A percentile compares a stretch with the other conserved stretches of the same genome.
These are phyloP conservation scores for Conoideocrella luteorostrata DNA, from an alignment of 2,329 filamentous ascomycete genomes.

Conservation along the genomic window DNA sequence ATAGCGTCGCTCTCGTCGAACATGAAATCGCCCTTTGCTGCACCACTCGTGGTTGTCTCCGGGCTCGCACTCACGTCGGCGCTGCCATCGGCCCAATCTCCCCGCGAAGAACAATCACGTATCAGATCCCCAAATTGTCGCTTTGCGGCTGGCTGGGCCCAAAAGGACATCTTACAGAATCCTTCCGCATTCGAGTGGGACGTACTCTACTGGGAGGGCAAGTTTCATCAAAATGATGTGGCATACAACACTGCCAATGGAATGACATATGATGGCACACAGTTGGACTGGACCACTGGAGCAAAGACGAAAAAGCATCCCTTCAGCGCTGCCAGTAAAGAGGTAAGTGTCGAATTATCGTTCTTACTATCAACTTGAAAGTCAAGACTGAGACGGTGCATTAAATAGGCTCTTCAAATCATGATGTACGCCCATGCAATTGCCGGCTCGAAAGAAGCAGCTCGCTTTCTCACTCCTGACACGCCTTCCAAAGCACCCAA, in stretches of 20 bases:
- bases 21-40: neutral
- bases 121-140: constrained; percentile 20
- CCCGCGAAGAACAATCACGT: neutral
- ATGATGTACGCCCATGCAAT: constrained; percentile 37
- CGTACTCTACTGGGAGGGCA: constrained; percentile 37
- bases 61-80: neutral
- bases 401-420: constrained; percentile 33
- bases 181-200: constrained; percentile 28
- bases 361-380: neutral
- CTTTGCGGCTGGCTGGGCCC: constrained; percentile 23
- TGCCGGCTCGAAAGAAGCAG: constrained; percentile 29
- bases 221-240: constrained; percentile 34
- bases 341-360: constrained; percentile 14
- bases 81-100: neutral
- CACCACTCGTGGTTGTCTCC: neutral
- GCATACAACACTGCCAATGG: constrained; percentile 34
- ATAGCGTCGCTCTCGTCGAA: neutral
- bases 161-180: constrained; percentile 20
- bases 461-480: constrained; percentile 30
- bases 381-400: too few relatives aligned
- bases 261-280: constrained; percentile 34
- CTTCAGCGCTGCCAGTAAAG: constrained; percentile 34
- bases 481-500: constrained; percentile 23
- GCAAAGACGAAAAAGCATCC: constrained; percentile 26
- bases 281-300: constrained; percentile 31